A percentile compares a stretch with the other conserved stretches of the same genome.
Evolutionary conservation across 805 yeast genomes (phyloP).

Genomic region (Ogataea trehalophila): DNA sequence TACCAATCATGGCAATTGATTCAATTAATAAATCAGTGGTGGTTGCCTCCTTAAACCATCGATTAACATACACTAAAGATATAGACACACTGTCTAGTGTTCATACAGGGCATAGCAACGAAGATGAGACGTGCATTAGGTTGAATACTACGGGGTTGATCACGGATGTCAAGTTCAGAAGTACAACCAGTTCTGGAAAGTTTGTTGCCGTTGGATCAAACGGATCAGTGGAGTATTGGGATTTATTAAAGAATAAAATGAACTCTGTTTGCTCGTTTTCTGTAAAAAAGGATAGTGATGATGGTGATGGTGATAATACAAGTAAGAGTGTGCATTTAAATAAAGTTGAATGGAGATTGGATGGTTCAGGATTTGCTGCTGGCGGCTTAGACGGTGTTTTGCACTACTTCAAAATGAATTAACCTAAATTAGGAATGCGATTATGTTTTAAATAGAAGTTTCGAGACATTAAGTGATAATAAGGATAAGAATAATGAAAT

Average conservation of each 20-base stretch:
- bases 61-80: neutral
- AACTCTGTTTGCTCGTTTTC: conserved; percentile 22
- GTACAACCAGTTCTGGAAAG: conserved; percentile 1
- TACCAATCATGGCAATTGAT: conserved; percentile 21
- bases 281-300: too few species aligned
- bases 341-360: conserved; percentile 10
- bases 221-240: conserved; percentile 30
- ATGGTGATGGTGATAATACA: neutral
- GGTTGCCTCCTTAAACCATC: conserved; percentile 11
- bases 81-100: too few species aligned
- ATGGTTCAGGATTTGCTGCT: conserved; percentile 7
- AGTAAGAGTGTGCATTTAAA: conserved; percentile 20
- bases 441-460: neutral
- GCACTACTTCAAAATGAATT: conserved; percentile 4
- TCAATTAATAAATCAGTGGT: conserved; percentile 3
- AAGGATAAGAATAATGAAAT: neutral
- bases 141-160: conserved; percentile 6
- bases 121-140: neutral
- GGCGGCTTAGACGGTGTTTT: conserved; percentile 26
- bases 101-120: neutral
- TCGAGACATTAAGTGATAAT: too few species aligned
- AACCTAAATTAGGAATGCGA: neutral
- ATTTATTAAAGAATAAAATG: conserved; percentile 25
- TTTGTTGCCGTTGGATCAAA: conserved; percentile 12
- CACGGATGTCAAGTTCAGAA: conserved; percentile 10